Evolutionary conservation across 208 protist genomes (phyloP), one percentile per base, ranked within the genome.

Genomic region (Blechomonas ayalai): DNA sequence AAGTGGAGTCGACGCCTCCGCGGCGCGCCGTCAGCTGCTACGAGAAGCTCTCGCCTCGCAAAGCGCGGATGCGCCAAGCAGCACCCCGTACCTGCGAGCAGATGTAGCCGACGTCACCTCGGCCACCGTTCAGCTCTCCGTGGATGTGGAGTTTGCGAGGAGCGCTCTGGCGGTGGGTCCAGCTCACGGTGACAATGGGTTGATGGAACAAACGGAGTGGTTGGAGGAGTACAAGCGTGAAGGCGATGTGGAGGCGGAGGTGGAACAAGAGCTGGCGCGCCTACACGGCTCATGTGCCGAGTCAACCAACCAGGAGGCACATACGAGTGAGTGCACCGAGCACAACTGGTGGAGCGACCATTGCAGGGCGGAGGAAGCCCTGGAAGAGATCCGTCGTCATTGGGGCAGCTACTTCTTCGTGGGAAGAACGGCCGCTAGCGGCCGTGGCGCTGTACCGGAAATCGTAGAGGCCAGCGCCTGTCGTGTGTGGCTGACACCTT

Each of bases 111-210:
- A 38, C 10, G 51, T 16, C 27, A 28, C 44, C 16, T 18, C 33
- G 24, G 12, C 15, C 7, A n/a, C 29, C 19, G 32, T 19, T 36
- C 10, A 47, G 20, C n/a, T 59, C 18, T 51, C 29, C 9, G 42
- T 59, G 20, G 53, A 59, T 37, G 8, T 28, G 33, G 42, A 51
- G 2, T 28, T 59, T 26, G 41, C 27, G 24, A 19, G 43, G 23
- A 59, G 53, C 39, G 42, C 41, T 12, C 15, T 59, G 16, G 52
- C 46, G 42, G 15, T 35, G n/a, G 40, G 39, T 15, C n/a, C 3
- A 15, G n/a, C 4, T n/a, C n/a, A 23, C 20, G n/a, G 20, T 12
- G 27, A 37, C 1, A 36, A 12, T 10, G 20, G 8, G 29, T 3
- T 13, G 10, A 26, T 26, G 2, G 5, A 22, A 12, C 23, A 23